Conservation (phyloP, 345 rosid species). For the Jatropha curcas region DNA sequence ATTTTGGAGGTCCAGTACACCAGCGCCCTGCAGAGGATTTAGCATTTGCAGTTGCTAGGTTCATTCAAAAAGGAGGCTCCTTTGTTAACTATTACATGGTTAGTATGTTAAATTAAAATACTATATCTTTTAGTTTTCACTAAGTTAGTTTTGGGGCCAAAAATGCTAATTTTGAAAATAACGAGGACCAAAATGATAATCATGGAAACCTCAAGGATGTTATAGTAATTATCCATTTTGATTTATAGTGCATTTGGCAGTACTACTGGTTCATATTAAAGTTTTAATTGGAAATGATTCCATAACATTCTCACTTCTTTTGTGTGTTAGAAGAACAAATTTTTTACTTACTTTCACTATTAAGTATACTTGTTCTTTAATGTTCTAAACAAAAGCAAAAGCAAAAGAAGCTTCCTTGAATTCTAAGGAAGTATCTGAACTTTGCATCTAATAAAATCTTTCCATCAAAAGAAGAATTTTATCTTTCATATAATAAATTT, state of each 20-base stretch:
- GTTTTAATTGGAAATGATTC: background rate
- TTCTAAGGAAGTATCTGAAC: conserved; percentile 8
- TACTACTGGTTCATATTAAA: no score
- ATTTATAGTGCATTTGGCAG: no score
- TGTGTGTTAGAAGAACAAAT: background rate
- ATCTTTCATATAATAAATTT: background rate
- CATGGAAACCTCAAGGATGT: no score
- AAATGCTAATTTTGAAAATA: no score
- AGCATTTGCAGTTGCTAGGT: conserved; percentile 36
- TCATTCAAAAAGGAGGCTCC: conserved; percentile 34
- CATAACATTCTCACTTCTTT: background rate
- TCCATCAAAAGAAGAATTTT: background rate
- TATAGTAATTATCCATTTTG: no score
- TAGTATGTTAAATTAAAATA: no score
- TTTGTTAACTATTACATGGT: conserved; percentile 40
- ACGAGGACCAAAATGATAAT: no score
- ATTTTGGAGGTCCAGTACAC: conserved; percentile 32
- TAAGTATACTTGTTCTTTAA: background rate
- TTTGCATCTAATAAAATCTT: background rate
- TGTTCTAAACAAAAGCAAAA: conserved; percentile 2
- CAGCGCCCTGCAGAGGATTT: conserved; percentile 32
- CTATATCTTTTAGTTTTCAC: no score
- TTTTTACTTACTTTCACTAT: background rate
- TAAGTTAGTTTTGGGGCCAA: no score
- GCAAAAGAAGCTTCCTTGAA: conserved; percentile 7